Conservation (phyloP, 2,329 filamentous ascomycete species). For the Fusarium sp. region DNA sequence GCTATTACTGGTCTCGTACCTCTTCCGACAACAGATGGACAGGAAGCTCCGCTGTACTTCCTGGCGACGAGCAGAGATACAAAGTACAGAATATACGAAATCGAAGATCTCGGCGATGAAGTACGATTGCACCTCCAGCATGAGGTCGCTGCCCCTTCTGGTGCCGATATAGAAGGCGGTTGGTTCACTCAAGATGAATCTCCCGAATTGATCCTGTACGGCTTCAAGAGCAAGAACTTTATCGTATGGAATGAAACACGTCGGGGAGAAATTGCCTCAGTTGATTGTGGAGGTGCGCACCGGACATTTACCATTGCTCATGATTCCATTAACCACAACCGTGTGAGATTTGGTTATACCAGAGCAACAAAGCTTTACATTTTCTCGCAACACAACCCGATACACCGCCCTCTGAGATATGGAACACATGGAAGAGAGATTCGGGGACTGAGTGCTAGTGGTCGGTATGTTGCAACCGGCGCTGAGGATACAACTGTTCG, state of each 20-base stretch:
- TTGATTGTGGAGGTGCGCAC: conserved; percentile 88
- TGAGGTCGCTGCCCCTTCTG: conserved; percentile 74
- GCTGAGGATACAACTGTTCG: conserved; percentile 80
- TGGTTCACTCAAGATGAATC: conserved; percentile 59
- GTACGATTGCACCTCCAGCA: conserved; percentile 65
- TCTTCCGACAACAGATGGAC: conserved; percentile 46
- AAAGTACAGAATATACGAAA: conserved; percentile 71
- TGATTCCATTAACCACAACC: conserved; percentile 44
- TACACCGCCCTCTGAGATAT: conserved; percentile 63
- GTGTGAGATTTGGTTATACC: conserved; percentile 74
- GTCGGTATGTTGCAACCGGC: conserved; percentile 67
- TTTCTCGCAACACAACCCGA: conserved; percentile 53
- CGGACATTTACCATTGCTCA: conserved; percentile 71
- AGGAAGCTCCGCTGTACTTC: conserved; percentile 55
- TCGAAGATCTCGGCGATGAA: conserved; percentile 39
- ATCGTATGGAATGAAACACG: conserved; percentile 81
- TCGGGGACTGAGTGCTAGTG: conserved; percentile 57
- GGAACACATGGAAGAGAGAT: conserved; percentile 92
- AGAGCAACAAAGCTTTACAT: conserved; percentile 67
- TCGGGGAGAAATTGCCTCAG: conserved; percentile 73
- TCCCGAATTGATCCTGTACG: conserved; percentile 74
- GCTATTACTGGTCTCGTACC: conserved; percentile 74
- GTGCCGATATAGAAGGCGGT: conserved; percentile 78
- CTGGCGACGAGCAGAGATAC: conserved; percentile 82
- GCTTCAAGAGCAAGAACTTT: conserved; percentile 83